These are phyloP conservation scores for Zygnema cylindricum DNA, from an alignment of 139 green algal genomes.

Conservation along the genomic window DNA sequence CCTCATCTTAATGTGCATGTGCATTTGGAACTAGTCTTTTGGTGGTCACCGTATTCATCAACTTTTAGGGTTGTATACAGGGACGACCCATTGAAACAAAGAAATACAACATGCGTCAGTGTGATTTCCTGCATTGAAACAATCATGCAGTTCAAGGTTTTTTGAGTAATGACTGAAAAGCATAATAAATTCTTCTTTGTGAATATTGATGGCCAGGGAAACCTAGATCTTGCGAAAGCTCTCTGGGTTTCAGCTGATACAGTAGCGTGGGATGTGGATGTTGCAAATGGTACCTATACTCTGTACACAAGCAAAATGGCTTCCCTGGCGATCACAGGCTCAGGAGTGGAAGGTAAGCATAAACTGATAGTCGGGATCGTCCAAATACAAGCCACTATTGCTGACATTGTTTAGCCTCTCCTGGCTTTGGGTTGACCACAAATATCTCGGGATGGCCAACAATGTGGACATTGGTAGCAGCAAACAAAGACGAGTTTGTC, in stretches of 20 bases:
- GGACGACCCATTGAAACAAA: neutral
- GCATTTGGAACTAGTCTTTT: too few relatives aligned
- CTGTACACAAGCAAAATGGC: conserved; percentile 30
- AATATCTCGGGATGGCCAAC: neutral
- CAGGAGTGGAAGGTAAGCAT: conserved; percentile 42
- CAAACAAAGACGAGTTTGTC: neutral
- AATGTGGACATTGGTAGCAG: neutral
- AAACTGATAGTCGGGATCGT: neutral
- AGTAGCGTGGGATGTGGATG: conserved; percentile 21
- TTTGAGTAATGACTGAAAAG: neutral
- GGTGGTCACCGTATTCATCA: neutral
- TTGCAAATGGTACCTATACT: neutral
- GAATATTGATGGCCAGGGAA: conserved; percentile 16
- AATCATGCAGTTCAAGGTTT: neutral
- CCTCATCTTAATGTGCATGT: too few relatives aligned
- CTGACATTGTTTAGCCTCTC: neutral
- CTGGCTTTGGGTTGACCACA: neutral
- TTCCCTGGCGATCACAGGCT: neutral
- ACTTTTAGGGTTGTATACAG: neutral
- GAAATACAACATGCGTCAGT: neutral
- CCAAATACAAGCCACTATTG: neutral
- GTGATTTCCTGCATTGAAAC: conserved; percentile 4
- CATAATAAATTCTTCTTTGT: conserved; percentile 28
- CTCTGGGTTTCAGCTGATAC: conserved; percentile 20
- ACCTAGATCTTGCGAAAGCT: conserved; percentile 34